Conservation (phyloP, 768 basidiomycete species). For the Psilocybe tampanensis region DNA sequence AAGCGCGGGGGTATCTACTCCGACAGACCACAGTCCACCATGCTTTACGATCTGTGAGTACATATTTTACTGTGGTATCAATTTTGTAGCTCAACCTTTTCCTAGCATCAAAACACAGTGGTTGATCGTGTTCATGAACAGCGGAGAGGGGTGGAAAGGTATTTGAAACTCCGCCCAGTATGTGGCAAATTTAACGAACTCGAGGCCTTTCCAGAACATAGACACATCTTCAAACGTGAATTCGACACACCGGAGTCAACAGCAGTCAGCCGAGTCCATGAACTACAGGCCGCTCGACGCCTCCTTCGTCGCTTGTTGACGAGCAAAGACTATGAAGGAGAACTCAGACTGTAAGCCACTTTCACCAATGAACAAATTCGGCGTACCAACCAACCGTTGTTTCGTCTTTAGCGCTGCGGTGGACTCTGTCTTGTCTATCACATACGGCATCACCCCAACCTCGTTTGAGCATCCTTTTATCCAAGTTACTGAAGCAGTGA, state of each 20-base stretch:
- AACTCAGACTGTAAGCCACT: slow-evolving; percentile 3
- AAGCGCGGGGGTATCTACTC: slow-evolving; percentile 6
- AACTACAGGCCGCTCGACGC: slow-evolving; percentile 1
- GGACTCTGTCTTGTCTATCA: slow-evolving; percentile 4
- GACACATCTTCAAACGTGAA: slow-evolving; percentile 7
- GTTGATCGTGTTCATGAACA: slow-evolving; percentile 6
- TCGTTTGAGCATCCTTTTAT: slow-evolving; percentile 7
- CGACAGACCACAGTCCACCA: slow-evolving; percentile 6
- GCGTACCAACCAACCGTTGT: neutral
- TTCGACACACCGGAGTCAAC: slow-evolving; percentile 4
- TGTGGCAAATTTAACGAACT: neutral
- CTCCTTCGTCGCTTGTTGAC: neutral
- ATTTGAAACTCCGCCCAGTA: neutral
- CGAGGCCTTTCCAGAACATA: neutral
- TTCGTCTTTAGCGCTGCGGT: neutral
- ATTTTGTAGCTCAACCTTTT: neutral
- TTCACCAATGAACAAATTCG: neutral
- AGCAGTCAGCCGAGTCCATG: neutral
- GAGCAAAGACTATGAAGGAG: slow-evolving; percentile 7
- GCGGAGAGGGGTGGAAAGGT: slow-evolving; percentile 5
- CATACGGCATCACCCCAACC: slow-evolving; percentile 8
- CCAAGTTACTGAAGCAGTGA: slow-evolving; percentile 2
- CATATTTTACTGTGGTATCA: neutral
- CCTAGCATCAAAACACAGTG: slow-evolving; percentile 2
- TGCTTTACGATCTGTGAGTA: slow-evolving; percentile 8